Evolutionary conservation across 257 asterid genomes (phyloP).

Genomic region (Gentiana macrophylla): DNA sequence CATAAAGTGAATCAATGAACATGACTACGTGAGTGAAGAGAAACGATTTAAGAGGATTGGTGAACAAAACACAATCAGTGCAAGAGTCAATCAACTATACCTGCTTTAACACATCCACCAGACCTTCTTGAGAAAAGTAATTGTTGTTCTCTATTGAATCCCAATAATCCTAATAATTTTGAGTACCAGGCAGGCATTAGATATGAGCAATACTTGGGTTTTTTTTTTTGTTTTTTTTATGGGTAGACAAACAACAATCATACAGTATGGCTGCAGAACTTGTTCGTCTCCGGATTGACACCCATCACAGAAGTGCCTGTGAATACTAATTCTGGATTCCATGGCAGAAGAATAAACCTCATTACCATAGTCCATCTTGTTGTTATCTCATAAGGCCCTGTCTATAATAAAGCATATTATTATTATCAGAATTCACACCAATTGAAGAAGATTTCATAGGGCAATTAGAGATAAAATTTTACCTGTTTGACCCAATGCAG

Average conservation of each 20-base stretch:
- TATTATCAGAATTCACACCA: not conserved
- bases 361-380: slow-evolving; percentile 93
- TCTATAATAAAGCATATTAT: slow-evolving; percentile 26
- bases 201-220: too few relatives aligned
- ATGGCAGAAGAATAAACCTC: slow-evolving; percentile 64
- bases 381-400: slow-evolving; percentile 85
- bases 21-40: too few relatives aligned
- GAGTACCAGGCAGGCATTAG: not conserved
- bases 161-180: slow-evolving; percentile 63
- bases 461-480: too few relatives aligned
- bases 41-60: too few relatives aligned
- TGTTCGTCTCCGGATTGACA: slow-evolving; percentile 55
- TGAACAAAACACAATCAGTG: not conserved
- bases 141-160: slow-evolving; percentile 74
- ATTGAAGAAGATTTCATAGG: not conserved
- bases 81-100: slow-evolving; percentile 17
- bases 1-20: too few relatives aligned
- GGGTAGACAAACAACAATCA: slow-evolving; percentile 11
- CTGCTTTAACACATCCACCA: slow-evolving; percentile 60
- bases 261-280: slow-evolving; percentile 85
- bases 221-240: not conserved
- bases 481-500: slow-evolving; percentile 22
- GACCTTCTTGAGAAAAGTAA: slow-evolving; percentile 71
- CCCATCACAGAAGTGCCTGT: slow-evolving; percentile 95
- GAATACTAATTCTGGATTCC: slow-evolving; percentile 84